Conservation (phyloP, 768 basidiomycete species). For the Rickenella mellea region DNA sequence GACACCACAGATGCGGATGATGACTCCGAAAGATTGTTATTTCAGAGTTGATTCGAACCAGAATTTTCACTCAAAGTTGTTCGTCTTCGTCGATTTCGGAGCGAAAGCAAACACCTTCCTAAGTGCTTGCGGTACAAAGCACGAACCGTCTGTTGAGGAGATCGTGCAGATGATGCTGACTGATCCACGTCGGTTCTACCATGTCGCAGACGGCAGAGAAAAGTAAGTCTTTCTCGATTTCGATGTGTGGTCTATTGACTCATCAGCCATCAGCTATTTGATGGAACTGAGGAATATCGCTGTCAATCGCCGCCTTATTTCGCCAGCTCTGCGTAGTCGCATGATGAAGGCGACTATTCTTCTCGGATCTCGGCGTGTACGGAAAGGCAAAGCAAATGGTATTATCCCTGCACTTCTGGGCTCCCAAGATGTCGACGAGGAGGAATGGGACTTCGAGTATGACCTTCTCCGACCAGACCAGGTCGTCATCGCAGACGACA, state of each 20-base stretch:
- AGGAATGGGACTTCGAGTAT: conserved; percentile 64
- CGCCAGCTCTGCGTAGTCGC: conserved; percentile 37
- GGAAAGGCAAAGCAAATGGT: conserved; percentile 11
- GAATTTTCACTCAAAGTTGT: conserved; percentile 70
- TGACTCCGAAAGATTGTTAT: conserved; percentile 62
- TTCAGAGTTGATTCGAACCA: conserved; percentile 43
- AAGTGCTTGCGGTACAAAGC: conserved; percentile 77
- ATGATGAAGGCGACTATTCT: conserved; percentile 71
- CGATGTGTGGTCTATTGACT: background rate
- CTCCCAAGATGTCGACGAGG: conserved; percentile 46
- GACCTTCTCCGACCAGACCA: conserved; percentile 62
- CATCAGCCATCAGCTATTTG: conserved; percentile 49
- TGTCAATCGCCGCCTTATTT: conserved; percentile 51
- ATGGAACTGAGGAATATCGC: conserved; percentile 78
- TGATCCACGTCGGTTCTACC: conserved; percentile 63
- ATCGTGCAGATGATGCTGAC: conserved; percentile 59
- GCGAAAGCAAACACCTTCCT: conserved; percentile 74
- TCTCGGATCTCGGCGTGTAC: conserved; percentile 58
- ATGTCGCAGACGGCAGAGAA: conserved; percentile 56
- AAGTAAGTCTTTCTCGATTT: conserved; percentile 36
- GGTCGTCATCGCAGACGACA: conserved; percentile 82
- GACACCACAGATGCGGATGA: conserved; percentile 26
- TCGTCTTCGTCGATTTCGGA: conserved; percentile 87
- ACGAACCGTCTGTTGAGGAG: conserved; percentile 81
- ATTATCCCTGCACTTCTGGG: conserved; percentile 5